Evolutionary conservation across 106 monocot genomes (phyloP).

Genomic region (Iris macrosiphon): DNA sequence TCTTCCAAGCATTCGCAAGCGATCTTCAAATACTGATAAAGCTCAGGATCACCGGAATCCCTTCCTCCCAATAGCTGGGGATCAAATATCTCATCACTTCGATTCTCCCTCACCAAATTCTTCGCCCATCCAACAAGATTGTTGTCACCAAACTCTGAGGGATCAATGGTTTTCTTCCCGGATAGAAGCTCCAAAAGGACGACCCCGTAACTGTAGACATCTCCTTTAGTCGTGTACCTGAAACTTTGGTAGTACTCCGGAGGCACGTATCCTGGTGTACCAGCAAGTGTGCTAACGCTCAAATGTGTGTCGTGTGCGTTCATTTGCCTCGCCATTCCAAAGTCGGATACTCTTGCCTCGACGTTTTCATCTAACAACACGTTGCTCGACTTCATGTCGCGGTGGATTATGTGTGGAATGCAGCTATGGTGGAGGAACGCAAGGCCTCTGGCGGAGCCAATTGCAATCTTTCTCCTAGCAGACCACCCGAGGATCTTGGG

Average conservation of each 20-base stretch:
- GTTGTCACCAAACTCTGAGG: constrained; percentile 64
- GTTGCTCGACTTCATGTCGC: constrained; percentile 75
- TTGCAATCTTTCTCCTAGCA: constrained; percentile 66
- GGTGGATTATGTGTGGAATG: constrained; percentile 63
- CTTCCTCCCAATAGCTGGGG: constrained; percentile 11
- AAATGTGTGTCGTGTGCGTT: constrained; percentile 73
- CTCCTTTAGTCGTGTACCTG: constrained; percentile 80
- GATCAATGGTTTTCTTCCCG: constrained; percentile 60
- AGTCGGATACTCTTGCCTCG: constrained; percentile 69
- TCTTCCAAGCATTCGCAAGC: constrained; percentile 74
- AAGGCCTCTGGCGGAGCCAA: constrained; percentile 65
- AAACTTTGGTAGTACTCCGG: constrained; percentile 95
- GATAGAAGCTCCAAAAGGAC: constrained; percentile 71
- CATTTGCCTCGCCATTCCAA: constrained; percentile 79
- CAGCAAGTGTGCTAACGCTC: constrained; percentile 73
- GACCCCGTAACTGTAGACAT: constrained; percentile 81
- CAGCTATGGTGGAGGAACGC: constrained; percentile 79
- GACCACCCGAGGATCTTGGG: constrained; percentile 32
- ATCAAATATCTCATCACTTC: constrained; percentile 54
- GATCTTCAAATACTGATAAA: constrained; percentile 51
- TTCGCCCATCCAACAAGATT: constrained; percentile 88
- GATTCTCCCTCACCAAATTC: constrained; percentile 56
- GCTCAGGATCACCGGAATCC: constrained; percentile 30
- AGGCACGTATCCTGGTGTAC: constrained; percentile 88
- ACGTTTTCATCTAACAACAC: constrained; percentile 58